phyloP scores from a whole-genome alignment of 352 stramenopile species.

The Pythium sp. region DNA sequence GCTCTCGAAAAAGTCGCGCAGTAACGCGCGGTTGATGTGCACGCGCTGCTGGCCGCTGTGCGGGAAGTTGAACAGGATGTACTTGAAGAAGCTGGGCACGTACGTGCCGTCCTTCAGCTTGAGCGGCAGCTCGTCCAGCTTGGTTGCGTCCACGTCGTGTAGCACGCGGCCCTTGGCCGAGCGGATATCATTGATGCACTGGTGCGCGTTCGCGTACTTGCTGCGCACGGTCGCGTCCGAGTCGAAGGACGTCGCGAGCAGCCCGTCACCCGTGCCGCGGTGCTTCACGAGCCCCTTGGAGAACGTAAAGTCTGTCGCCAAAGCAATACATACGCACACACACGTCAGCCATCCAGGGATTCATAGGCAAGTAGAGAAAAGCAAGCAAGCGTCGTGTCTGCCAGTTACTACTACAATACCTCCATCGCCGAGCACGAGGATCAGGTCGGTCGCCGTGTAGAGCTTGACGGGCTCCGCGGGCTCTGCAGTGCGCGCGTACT shows the following conservation, averaged over 20 bases:
- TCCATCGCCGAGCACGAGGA: slow-evolving; percentile 79
- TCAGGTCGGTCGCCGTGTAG: slow-evolving; percentile 52
- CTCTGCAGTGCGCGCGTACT: slow-evolving; percentile 23
- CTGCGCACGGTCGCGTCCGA: slow-evolving; percentile 52
- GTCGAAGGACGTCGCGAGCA: slow-evolving; percentile 82
- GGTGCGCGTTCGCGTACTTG: slow-evolving; percentile 78
- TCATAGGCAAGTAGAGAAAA: not conserved
- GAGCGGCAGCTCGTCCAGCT: slow-evolving; percentile 52
- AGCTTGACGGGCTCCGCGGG: slow-evolving; percentile 23
- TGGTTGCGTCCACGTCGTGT: slow-evolving; percentile 82
- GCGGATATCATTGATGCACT: slow-evolving; percentile 60
- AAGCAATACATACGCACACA: not conserved
- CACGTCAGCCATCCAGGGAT: not conserved
- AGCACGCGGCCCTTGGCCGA: slow-evolving; percentile 45
- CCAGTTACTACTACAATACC: slow-evolving; percentile 19
- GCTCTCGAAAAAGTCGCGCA: slow-evolving; percentile 85
- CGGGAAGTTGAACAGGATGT: slow-evolving; percentile 89
- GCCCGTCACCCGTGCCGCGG: slow-evolving; percentile 43
- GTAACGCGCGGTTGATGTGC: slow-evolving; percentile 79
- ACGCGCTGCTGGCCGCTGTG: slow-evolving; percentile 87
- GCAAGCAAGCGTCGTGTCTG: too few relatives aligned
- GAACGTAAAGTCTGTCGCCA: slow-evolving; percentile 74
- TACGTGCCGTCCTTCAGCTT: slow-evolving; percentile 20
- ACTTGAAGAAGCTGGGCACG: slow-evolving; percentile 65
- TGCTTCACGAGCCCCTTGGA: slow-evolving; percentile 65